Conservation (phyloP, 352 stramenopile genomes). For the Globisporangium spinosum region DNA sequence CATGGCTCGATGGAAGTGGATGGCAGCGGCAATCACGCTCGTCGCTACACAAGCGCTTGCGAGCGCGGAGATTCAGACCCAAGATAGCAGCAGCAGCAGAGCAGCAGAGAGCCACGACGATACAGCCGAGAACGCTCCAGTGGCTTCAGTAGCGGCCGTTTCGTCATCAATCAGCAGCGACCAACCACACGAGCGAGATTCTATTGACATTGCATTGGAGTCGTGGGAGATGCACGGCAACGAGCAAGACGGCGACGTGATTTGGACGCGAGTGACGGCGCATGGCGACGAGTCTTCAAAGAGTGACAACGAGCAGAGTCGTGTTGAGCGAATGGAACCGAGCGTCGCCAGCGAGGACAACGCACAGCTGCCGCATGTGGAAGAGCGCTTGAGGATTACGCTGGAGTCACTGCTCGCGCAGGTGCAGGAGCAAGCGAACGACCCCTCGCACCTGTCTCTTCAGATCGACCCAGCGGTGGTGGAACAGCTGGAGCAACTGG, state of each 20-base stretch:
- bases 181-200: background rate
- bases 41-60: background rate
- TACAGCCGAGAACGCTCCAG: background rate
- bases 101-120: background rate
- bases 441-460: slow-evolving; percentile 6
- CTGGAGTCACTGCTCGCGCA: slow-evolving; percentile 21
- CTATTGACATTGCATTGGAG: background rate
- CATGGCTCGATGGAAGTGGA: slow-evolving; percentile 4
- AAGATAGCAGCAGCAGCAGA: background rate
- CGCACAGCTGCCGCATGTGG: background rate
- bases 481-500: slow-evolving; percentile 23
- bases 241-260: background rate
- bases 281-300: background rate
- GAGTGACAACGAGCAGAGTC: background rate
- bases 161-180: background rate
- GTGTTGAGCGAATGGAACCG: background rate
- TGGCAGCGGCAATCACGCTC: background rate
- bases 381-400: slow-evolving; percentile 18
- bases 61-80: background rate
- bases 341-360: background rate
- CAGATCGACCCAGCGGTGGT: slow-evolving; percentile 13
- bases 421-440: slow-evolving; percentile 18
- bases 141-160: background rate
- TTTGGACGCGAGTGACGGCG: background rate
- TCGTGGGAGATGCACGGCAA: slow-evolving; percentile 16